Evolutionary conservation across 225 moss, liverwort and hornwort genomes (phyloP), one percentile per base, ranked within the genome.

Genomic region (Ulota crispa): DNA sequence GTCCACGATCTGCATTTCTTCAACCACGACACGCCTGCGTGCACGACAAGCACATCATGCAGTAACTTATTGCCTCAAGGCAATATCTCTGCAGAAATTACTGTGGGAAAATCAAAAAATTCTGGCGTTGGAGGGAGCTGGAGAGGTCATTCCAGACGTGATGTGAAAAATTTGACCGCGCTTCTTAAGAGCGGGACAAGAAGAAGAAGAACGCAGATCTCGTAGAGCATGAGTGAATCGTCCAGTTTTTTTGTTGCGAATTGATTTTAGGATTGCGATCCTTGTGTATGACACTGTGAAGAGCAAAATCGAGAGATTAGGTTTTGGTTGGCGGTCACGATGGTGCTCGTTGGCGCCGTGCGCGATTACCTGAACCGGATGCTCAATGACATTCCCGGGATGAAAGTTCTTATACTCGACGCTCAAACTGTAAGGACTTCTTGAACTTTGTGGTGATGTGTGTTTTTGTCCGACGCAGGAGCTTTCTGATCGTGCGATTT

Each of bases 381-480:
- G 93, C 80, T 99, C 57, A 94, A 95, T 64, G 98, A 95, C 63
- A 92, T 99, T 6, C 83, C 89, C 13, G 96, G 98, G 64, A 99
- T 99, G 98, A 99, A 99, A 90, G 94, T 99, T 61, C 84, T 99
- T 27, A 90, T 99, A 31, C 96, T 99, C 62, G 98, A 99, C 83
- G 89, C 83, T 63, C 89, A 94, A 78, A 99, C 98, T 89, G 98
- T 99, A 88, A 86, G 56, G 43, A 30, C 70, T 66, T 66, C 78
- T 64, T 61, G 70, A 47, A 30, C 83, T 64, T 64, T 24, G 21
- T 70, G 52, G 74, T 55, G 66, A 50, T 42, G 42, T 70, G 14
- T 66, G 4, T 24, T 6, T 24, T 39, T 52, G 8, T 50, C 50
- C 18, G 16, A 15, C 3, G 27, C 12, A n/a, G 56, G 30, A 7